Evolutionary conservation across 2,329 filamentous ascomycete species (phyloP), one percentile per base, ranked within the genome.

Genomic region (Colletotrichum sp.): DNA sequence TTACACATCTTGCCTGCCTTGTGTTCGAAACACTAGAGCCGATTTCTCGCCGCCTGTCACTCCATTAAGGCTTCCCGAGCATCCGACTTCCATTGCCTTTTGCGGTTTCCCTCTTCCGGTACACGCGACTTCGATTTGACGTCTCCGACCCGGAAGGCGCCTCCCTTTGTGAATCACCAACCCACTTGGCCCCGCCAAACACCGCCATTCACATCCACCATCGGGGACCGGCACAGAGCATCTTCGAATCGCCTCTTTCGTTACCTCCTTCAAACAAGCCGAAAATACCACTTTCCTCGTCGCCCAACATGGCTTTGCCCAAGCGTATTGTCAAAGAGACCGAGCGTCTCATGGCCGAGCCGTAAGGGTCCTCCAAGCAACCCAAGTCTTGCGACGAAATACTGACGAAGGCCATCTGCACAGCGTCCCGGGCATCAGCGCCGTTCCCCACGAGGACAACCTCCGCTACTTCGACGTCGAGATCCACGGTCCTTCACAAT

Each of bases 271-370:
- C 34, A 55, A 5, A 39, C 26, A 21, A 30, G 30, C 9, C 24
- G 18, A 2, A 21, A 48, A 26, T 7, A 34, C 26, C 28, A n/a
- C 9, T 26, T 13, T 57, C 16, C 13, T 43, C 15, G 43, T 68
- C 34, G 73, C 73, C 59, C 74, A 76, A 3, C 59, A 92, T 92
- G 95, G 93, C 95, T 78, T 90, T 99, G 79, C 96, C 97, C 36
- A 99, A 99, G 90, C 92, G 97, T 83, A 99, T 99, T 83, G 92
- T 99, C 83, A 99, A 99, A 88, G 98, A 99, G 91, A 99, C 97
- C 24, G 96, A 99, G 88, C 93, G 97, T 83, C 91, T 99, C 80
- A 96, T 98, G 92, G 95, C 95, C 78, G 97, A 99, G 87, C 97
- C 97, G 95, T 98, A 91, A 86, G 95, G 69, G 66, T n/a, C 60